Evolutionary conservation across 2,329 filamentous ascomycete species (phyloP).

Genomic region (Microcyclospora tardicrescens): DNA sequence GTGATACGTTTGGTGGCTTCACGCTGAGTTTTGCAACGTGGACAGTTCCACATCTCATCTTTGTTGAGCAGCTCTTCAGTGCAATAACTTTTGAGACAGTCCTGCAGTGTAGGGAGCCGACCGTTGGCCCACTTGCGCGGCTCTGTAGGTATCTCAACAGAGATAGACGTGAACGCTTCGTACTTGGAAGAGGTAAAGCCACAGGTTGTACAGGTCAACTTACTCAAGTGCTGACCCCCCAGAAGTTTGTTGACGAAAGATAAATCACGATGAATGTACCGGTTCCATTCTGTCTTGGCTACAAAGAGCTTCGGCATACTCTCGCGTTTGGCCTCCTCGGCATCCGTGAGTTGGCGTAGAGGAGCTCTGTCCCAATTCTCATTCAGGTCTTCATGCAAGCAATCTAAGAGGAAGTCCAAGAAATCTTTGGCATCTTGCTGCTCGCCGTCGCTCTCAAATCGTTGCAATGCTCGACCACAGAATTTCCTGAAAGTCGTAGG

Average conservation of each 20-base stretch:
- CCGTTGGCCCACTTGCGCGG: background rate
- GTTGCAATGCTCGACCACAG: conserved; percentile 50
- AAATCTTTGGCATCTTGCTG: conserved; percentile 94
- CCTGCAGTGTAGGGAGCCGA: conserved; percentile 34
- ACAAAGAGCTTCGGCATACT: conserved; percentile 48
- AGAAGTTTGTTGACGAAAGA: conserved; percentile 73
- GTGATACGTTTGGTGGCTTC: conserved; percentile 58
- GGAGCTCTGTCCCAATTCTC: conserved; percentile 46
- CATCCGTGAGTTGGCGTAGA: conserved; percentile 43
- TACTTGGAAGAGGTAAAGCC: conserved; percentile 52
- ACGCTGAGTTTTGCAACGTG: conserved; percentile 55
- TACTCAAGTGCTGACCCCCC: conserved; percentile 55
- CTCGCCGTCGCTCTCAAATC: conserved; percentile 40
- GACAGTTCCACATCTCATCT: conserved; percentile 60
- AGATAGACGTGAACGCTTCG: conserved; percentile 58
- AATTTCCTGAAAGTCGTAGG: conserved; percentile 42
- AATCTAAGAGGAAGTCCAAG: conserved; percentile 62
- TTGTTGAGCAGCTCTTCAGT: conserved; percentile 53
- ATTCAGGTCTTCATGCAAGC: conserved; percentile 79
- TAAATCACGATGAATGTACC: conserved; percentile 54
- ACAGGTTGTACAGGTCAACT: conserved; percentile 48
- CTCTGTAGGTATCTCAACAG: conserved; percentile 50
- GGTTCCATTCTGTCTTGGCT: conserved; percentile 61
- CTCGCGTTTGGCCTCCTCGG: conserved; percentile 49
- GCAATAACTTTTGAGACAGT: conserved; percentile 59